These are phyloP conservation scores for Periconia sp. DNA, from an alignment of 2,329 filamentous ascomycete genomes.

Conservation along the genomic window DNA sequence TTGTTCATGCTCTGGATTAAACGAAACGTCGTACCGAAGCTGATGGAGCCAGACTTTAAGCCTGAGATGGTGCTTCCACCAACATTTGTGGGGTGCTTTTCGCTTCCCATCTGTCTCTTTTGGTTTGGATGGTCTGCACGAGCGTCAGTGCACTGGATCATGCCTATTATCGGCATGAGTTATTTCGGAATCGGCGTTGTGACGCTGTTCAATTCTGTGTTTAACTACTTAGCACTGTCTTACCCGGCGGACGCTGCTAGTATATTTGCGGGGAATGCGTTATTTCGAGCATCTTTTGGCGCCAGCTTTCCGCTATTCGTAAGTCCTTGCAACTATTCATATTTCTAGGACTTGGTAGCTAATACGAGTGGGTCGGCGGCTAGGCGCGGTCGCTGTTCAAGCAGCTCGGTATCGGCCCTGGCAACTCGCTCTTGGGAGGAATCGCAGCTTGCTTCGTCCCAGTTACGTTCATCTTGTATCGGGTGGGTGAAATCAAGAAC, in stretches of 20 bases:
- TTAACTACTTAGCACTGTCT: constrained; percentile 49
- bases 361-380: not conserved
- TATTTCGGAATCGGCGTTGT: constrained; percentile 39
- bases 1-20: constrained; percentile 40
- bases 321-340: not conserved
- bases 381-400: constrained; percentile 14
- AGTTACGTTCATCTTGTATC: constrained; percentile 13
- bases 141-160: constrained; percentile 38
- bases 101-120: constrained; percentile 45
- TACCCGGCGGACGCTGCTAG: constrained; percentile 46
- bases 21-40: constrained; percentile 7
- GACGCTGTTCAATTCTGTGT: constrained; percentile 52
- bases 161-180: constrained; percentile 38
- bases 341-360: not conserved
- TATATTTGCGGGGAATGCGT: constrained; percentile 48
- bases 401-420: constrained; percentile 13
- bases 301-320: constrained; percentile 47
- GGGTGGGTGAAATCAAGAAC: constrained; percentile 7
- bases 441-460: constrained; percentile 16
- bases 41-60: constrained; percentile 33
- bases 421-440: constrained; percentile 15
- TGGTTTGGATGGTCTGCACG: constrained; percentile 45
- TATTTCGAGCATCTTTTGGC: constrained; percentile 45
- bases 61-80: constrained; percentile 44
- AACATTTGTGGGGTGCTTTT: constrained; percentile 37